Base-by-base conservation (phyloP, 2,329 filamentous ascomycete species). In the Fusarium tricinctum region DNA sequence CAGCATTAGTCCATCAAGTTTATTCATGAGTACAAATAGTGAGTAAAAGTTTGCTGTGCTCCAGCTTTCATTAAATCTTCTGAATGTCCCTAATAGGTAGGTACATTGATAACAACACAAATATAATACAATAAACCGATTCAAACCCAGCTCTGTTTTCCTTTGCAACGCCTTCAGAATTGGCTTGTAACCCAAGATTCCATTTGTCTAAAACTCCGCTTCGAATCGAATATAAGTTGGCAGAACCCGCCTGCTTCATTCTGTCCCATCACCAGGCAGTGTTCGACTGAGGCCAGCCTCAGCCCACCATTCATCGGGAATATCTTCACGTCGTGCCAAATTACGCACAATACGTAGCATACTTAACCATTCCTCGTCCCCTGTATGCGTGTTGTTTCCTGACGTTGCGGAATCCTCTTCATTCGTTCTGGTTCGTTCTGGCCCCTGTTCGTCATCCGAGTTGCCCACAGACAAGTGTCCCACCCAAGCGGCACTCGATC, bases 281-380 rank as follows among this genome's bases (percentile, higher is more conserved):
- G 84, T 89, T 66, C 89, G 86, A 73, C 84, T 89, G 67, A 92
- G 83, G 42, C 91, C 91, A 60, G 85, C 89, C 73, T 88, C 86
- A 60, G 88, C 87, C 93, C 93, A 97, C 89, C 91, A 94, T 68
- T 93, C 89, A 64, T 96, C 92, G 0, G 92, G 91, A 54, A 96
- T 91, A 71, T 94, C 91, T 74, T 92, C 87, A 23, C 92, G 83
- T 19, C 87, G 85, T 33, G 90, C 88, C 55, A 97, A 83, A 43
- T 88, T 85, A 70, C 90, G 88, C 35, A 96, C 84, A 46, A 97
- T 91, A 50, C 85, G 84, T 70, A 92, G 90, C 86, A 94, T 91
- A 45, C 89, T 87, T 22, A 86, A 84, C 76, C 75, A 77, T 6
- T 81, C 80, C 26, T 83, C 81, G 8, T 82, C 81, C 15, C 76